Base-by-base conservation (phyloP, 2,329 filamentous ascomycete species). In the Colletotrichum eleusines region DNA sequence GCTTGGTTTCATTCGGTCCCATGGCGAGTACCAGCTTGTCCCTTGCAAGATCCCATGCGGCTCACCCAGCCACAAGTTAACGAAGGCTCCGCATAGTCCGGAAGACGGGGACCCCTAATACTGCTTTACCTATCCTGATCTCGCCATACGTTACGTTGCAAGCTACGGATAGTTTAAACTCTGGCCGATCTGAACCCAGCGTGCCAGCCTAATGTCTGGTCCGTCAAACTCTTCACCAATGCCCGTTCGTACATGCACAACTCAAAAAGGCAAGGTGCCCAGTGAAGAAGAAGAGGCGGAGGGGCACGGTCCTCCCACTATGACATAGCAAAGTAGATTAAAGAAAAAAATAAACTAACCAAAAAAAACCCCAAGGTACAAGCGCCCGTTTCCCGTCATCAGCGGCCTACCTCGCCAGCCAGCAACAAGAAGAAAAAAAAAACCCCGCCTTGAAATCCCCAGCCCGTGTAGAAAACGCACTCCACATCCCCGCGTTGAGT, bases 151-250 rank as follows among this genome's bases (percentile, higher is more conserved):
- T 31, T 51, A 57, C 44, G n/a, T n/a, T n/a, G n/a, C n/a, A n/a
- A n/a, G n/a, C 55, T n/a, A 44, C 40, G 44, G 55, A 68, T 51
- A 46, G 9, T 46, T 11, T 46, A 54, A 51, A 33, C 20, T 42
- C 28, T 38, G 51, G n/a, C 66, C 53, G 44, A 51, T 51, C 51
- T 60, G 42, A 58, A 64, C 42, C 20, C 44, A n/a, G n/a, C n/a
- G n/a, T n/a, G n/a, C n/a, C n/a, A 68, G 50, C 60, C 46, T 28
- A 59, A 33, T 54, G 20, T 60, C 44, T 23, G 42, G 53, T 40
- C 63, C 42, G 33, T 51, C 23, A 20, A 28, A 28, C 54, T 35
- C 33, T 51, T 6, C 53, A 38, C 38, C 31, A n/a, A 16, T 40
- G 20, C n/a, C 14, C n/a, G 28, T 26, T 1, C 35, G 18, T 23